Evolutionary conservation across 1,284 basidiomycete species (phyloP).

Genomic region (Sporisorium reilianum): DNA sequence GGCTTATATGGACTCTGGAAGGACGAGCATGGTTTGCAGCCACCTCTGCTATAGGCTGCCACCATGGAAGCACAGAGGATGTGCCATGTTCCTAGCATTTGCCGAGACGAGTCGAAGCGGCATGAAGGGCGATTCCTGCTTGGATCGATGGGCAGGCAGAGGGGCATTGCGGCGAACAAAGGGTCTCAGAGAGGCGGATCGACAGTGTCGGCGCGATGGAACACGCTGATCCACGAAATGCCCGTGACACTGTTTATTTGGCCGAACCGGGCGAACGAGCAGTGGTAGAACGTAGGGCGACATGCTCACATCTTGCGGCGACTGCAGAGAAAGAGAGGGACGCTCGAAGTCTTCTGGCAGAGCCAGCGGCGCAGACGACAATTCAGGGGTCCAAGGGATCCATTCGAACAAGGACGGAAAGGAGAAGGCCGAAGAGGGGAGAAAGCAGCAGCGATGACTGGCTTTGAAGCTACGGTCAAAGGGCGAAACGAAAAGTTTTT

Average conservation of each 20-base stretch:
- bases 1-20: conserved; percentile 33
- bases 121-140: conserved; percentile 12
- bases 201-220: conserved; percentile 31
- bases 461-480: background rate
- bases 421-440: conserved; percentile 17
- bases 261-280: conserved; percentile 24
- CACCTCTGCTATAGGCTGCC: conserved; percentile 22
- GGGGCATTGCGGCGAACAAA: conserved; percentile 38
- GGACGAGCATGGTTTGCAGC: conserved; percentile 1
- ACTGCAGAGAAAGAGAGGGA: no score
- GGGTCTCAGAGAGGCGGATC: conserved; percentile 34
- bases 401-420: conserved; percentile 2
- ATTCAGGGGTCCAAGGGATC: conserved; percentile 12
- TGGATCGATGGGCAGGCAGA: conserved; percentile 2
- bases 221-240: conserved; percentile 37
- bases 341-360: no score
- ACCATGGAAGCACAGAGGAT: conserved; percentile 4
- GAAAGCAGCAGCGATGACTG: background rate
- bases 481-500: conserved; percentile 18
- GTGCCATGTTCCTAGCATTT: conserved; percentile 35
- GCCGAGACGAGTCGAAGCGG: conserved; percentile 16
- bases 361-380: conserved; percentile 14
- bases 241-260: conserved; percentile 38
- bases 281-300: conserved; percentile 20
- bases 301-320: conserved; percentile 6